Base-by-base conservation (phyloP, 129 eudicot genomes). In the Erigeron canadensis region DNA sequence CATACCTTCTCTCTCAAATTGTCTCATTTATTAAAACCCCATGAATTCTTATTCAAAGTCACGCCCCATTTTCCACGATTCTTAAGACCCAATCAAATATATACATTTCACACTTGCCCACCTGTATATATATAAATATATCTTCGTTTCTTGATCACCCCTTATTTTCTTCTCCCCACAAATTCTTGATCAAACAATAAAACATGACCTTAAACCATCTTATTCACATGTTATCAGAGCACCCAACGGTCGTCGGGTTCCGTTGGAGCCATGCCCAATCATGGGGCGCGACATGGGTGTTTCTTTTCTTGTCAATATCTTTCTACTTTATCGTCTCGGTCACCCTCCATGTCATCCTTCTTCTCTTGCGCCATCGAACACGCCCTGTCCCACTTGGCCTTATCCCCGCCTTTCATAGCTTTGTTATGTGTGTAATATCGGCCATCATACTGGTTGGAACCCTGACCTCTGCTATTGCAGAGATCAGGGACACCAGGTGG, bases 401-500 rank as follows among this genome's bases (percentile, higher is more conserved):
- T 41, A 39, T 84, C 78, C 89, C 89, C 18, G 94, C 94, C 44
- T 9, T 84, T 48, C 89, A 87, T 81, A 79, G 85, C 89, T 85
- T 84, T 41, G 5, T 23, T 70, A 87, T 87, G 89, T 34, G 85
- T 34, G 22, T 80, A 46, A 39, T 83, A 75, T 84, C 87, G 56
- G 79, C 73, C 57, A 39, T 47, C 22, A 78, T 80, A 50, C 85
- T 88, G 58, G 76, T 75, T 71, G 95, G 90, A 1, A 77, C 77
- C 41, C 64, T 85, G 40, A 28, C 76, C 71, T 82, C 89, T 67
- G 57, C 89, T 21, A 75, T 53, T 22, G 83, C 89, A 1, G 87
- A 87, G 82, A 87, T 87, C 54, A 84, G 85, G 4, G 85, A 87
- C 47, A 87, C 87, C 2, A 74, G 86, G 7, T 88, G 95, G 95